These are phyloP conservation scores for Coemansia sp. DNA, from an alignment of 192 early-diverging fungal genomes.

Conservation along the genomic window DNA sequence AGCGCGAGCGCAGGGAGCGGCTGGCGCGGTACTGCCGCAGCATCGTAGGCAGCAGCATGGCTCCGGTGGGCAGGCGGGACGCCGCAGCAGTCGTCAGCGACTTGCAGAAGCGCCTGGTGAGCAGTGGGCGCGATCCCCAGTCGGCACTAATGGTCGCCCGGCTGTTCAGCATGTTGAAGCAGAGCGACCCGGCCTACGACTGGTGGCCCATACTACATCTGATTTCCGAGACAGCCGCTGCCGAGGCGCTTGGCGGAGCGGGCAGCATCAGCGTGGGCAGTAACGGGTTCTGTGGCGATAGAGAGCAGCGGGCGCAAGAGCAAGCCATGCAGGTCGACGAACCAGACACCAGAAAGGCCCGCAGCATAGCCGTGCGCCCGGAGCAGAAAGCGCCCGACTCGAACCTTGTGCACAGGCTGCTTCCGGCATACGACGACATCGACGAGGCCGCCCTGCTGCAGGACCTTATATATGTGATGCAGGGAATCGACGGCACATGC, in stretches of 20 bases:
- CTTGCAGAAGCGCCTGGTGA: conserved; percentile 30
- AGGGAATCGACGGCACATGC: conserved; percentile 88
- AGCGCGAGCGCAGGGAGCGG: conserved; percentile 16
- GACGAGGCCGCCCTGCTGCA: conserved; percentile 65
- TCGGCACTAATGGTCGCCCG: conserved; percentile 25
- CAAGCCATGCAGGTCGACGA: conserved; percentile 4
- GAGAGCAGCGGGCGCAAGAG: background rate
- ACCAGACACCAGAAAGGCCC: background rate
- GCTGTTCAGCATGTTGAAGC: conserved; percentile 30
- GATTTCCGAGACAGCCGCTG: conserved; percentile 16
- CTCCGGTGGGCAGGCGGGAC: conserved; percentile 11
- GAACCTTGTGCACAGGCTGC: conserved; percentile 17
- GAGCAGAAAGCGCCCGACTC: too few species aligned
- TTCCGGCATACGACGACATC: conserved; percentile 45
- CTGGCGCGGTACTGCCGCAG: conserved; percentile 25
- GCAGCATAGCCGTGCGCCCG: background rate
- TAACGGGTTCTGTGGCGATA: background rate
- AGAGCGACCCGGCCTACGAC: conserved; percentile 24
- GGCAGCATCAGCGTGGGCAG: conserved; percentile 1
- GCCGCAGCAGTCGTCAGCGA: conserved; percentile 26
- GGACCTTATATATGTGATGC: conserved; percentile 89
- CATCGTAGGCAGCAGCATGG: conserved; percentile 42
- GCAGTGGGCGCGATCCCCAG: conserved; percentile 10
- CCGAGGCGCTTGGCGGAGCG: background rate
- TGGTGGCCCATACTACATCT: conserved; percentile 48